Conservation (phyloP, 164 flowering plant genomes). For the Dillenia turbinata region DNA sequence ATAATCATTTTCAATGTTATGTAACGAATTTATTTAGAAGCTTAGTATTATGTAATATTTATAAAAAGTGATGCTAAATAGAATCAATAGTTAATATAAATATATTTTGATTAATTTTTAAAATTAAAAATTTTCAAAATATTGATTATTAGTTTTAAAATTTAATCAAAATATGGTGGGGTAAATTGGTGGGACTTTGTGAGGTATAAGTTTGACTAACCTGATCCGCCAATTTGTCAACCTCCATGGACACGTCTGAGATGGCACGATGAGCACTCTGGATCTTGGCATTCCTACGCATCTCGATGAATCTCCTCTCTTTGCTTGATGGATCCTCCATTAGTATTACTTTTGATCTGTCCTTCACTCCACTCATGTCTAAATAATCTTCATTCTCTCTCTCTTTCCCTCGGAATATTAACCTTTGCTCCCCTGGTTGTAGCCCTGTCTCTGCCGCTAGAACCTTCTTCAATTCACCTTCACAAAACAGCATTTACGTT, state of each 20-base stretch:
- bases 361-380: slow-evolving; percentile 57
- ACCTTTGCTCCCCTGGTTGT: slow-evolving; percentile 48
- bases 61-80: too few species aligned
- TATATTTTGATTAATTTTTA: too few species aligned
- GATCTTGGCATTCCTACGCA: slow-evolving; percentile 54
- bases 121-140: too few species aligned
- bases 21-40: too few species aligned
- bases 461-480: slow-evolving; percentile 78
- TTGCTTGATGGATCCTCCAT: slow-evolving; percentile 60
- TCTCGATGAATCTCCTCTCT: slow-evolving; percentile 52
- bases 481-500: neutral
- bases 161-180: neutral
- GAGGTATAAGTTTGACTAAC: slow-evolving; percentile 20
- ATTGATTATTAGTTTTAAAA: too few species aligned
- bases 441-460: slow-evolving; percentile 54
- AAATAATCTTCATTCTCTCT: slow-evolving; percentile 49
- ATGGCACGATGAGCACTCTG: slow-evolving; percentile 49
- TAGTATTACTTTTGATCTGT: slow-evolving; percentile 55
- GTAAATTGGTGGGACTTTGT: neutral
- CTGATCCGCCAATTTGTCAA: slow-evolving; percentile 69
- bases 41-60: too few species aligned
- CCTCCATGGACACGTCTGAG: slow-evolving; percentile 48
- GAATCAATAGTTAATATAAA: too few species aligned
- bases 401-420: slow-evolving; percentile 58
- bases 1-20: too few species aligned